Evolutionary conservation across 2,329 filamentous ascomycete genomes (phyloP).

Genomic region (Ophioceras dolichostomum): DNA sequence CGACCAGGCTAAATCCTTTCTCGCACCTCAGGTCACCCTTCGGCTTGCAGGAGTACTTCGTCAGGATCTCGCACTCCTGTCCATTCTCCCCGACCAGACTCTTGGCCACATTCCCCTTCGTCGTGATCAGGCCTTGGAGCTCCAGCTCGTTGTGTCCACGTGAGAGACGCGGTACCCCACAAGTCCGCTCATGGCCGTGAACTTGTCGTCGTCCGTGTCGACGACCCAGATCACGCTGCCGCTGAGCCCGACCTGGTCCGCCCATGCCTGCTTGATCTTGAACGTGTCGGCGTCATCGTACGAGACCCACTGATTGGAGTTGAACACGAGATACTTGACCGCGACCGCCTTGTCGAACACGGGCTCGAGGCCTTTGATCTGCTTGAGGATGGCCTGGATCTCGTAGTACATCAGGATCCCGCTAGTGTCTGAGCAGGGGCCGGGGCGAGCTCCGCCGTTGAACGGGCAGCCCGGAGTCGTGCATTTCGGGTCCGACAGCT

Average conservation of each 20-base stretch:
- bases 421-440: constrained; percentile 9
- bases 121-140: not conserved
- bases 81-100: not conserved
- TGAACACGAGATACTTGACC: constrained; percentile 15
- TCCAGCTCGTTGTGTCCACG: not conserved
- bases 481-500: constrained; percentile 8
- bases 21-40: not conserved
- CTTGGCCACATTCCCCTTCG: not conserved
- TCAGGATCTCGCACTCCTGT: not conserved
- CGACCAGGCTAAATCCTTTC: not conserved
- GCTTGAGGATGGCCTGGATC: constrained; percentile 8
- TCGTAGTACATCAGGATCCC: constrained; percentile 12
- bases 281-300: constrained; percentile 22
- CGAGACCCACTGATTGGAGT: constrained; percentile 21
- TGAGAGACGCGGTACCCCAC: not conserved
- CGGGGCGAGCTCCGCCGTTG: constrained; percentile 6
- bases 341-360: constrained; percentile 11
- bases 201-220: constrained; percentile 8
- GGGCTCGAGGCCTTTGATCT: constrained; percentile 4
- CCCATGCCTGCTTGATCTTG: constrained; percentile 14
- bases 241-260: constrained; percentile 13
- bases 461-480: constrained; percentile 11
- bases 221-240: constrained; percentile 15
- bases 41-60: not conserved
- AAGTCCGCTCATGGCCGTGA: not conserved